Conservation (phyloP, 75 land plant species). For the Chamaecyparis obtusa region DNA sequence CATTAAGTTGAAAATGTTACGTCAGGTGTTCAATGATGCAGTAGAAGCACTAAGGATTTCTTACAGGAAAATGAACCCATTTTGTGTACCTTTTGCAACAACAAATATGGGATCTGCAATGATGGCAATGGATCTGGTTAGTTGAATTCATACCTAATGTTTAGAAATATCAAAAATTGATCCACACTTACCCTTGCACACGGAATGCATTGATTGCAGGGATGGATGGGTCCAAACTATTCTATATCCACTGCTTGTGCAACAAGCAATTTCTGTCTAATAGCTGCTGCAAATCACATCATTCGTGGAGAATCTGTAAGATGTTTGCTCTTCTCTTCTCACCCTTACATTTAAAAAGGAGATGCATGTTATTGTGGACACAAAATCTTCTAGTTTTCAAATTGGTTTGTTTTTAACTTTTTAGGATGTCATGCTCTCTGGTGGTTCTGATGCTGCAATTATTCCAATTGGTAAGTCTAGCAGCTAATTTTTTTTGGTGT, state of each 20-base stretch:
- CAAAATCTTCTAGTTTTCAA: neutral
- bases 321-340: neutral
- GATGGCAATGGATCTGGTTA: slow-evolving; percentile 47
- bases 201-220: slow-evolving; percentile 22
- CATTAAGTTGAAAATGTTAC: neutral
- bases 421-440: slow-evolving; percentile 50
- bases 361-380: neutral
- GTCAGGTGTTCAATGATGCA: slow-evolving; percentile 53
- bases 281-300: slow-evolving; percentile 47
- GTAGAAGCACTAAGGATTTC: slow-evolving; percentile 42
- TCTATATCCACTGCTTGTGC: slow-evolving; percentile 56
- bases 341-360: neutral
- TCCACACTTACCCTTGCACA: slow-evolving; percentile 6
- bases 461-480: slow-evolving; percentile 35
- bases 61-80: slow-evolving; percentile 44
- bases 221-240: slow-evolving; percentile 55
- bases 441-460: slow-evolving; percentile 56
- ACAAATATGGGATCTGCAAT: slow-evolving; percentile 61
- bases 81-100: slow-evolving; percentile 47
- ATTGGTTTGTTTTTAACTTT: slow-evolving; percentile 9
- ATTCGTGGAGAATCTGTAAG: slow-evolving; percentile 50
- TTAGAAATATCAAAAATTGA: neutral
- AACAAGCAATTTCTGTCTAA: slow-evolving; percentile 52
- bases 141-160: neutral
- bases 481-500: neutral